A percentile compares a stretch with the other conserved stretches of the same genome.
Evolutionary conservation across 495 filamentous ascomycete genomes (phyloP).

Genomic region (Aspergillus cavernicola): DNA sequence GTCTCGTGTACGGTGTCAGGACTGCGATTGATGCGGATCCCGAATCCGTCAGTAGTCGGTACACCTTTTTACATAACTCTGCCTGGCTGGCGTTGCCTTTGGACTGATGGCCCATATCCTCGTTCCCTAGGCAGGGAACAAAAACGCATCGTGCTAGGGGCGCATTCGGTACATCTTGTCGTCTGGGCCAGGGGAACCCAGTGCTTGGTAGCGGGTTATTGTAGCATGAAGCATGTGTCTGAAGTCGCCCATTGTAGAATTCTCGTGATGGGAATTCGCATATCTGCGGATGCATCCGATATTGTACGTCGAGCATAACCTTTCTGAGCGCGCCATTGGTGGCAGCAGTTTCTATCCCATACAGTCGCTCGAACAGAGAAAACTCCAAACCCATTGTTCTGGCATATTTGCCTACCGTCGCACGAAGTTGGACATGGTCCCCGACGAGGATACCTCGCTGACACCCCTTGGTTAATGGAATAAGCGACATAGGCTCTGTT

Average conservation of each 20-base stretch:
- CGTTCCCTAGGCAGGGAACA: not conserved
- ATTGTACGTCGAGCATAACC: slow-evolving; percentile 1
- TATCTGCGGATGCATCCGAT: slow-evolving; percentile 6
- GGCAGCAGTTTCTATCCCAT: not conserved
- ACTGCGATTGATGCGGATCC: not conserved
- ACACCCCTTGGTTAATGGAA: slow-evolving; percentile 2
- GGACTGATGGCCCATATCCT: slow-evolving; percentile 1
- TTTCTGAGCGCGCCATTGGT: not conserved
- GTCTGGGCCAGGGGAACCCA: not conserved
- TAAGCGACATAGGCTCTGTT: slow-evolving; percentile 3
- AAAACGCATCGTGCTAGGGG: not conserved
- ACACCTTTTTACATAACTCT: not conserved
- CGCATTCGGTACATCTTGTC: not conserved
- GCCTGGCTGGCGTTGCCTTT: slow-evolving; percentile 4
- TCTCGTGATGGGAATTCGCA: not conserved
- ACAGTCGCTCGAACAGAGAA: slow-evolving; percentile 7
- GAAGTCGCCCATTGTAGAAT: not conserved
- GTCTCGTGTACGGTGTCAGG: slow-evolving; percentile 1
- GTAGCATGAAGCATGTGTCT: not conserved
- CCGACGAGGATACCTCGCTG: slow-evolving; percentile 3
- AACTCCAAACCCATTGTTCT: not conserved
- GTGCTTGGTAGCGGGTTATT: not conserved
- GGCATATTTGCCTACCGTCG: not conserved
- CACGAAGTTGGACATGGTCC: slow-evolving; percentile 8
- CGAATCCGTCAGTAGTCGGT: not conserved